phyloP scores from a whole-genome alignment of 73 alveolate genomes.

The Uronychia binucleata region DNA sequence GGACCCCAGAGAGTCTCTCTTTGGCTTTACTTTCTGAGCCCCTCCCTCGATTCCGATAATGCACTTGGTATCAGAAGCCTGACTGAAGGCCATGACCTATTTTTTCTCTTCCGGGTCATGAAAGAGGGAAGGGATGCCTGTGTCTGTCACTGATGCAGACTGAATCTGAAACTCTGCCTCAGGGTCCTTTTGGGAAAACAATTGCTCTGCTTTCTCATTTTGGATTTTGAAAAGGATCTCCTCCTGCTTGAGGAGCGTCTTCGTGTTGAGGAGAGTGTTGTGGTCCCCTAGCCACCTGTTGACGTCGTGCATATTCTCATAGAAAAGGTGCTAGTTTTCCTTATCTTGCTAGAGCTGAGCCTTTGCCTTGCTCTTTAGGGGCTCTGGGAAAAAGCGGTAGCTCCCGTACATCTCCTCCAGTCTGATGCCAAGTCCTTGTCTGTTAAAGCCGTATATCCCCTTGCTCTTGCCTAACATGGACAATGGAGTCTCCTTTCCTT shows the following conservation, averaged over 20 bases:
- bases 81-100: background rate
- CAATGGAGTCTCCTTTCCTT: background rate
- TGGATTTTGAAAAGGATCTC: background rate
- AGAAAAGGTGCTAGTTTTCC: background rate
- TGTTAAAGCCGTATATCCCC: background rate
- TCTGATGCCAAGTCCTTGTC: background rate
- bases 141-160: background rate
- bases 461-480: background rate
- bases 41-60: background rate
- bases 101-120: background rate
- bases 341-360: background rate
- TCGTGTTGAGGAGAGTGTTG: background rate
- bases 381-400: background rate
- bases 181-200: background rate
- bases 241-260: background rate
- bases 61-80: background rate
- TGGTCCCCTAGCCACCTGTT: background rate
- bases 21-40: background rate
- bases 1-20: too few species aligned
- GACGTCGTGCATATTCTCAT: background rate
- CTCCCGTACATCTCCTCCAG: background rate
- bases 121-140: background rate
- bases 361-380: background rate
- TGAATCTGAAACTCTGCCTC: background rate
- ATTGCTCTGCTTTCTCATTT: background rate